Conservation (phyloP, 768 basidiomycete genomes). For the Holtermanniella nyarrowii region DNA sequence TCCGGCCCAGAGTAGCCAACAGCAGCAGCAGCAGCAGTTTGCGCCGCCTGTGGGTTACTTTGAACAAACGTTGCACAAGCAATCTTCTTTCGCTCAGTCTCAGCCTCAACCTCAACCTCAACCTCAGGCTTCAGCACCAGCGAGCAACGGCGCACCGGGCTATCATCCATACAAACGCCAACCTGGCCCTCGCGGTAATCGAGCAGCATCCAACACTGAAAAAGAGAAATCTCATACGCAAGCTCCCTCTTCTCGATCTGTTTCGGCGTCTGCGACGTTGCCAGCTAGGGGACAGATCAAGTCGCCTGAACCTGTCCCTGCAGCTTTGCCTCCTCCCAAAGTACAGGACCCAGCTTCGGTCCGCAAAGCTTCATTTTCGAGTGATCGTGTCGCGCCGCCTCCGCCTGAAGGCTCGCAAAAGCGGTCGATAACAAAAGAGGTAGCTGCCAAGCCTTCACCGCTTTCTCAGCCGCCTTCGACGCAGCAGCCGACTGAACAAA, state of each 20-base stretch:
- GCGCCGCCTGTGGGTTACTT: neutral
- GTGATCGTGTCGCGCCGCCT: neutral
- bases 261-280: neutral
- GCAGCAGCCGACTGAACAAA: slow-evolving; percentile 41
- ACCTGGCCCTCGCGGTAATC: too few species aligned
- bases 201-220: neutral
- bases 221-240: neutral
- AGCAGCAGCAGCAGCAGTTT: slow-evolving; percentile 3
- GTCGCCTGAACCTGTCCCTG: neutral
- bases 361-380: neutral
- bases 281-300: too few species aligned
- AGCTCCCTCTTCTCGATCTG: neutral
- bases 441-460: slow-evolving; percentile 45
- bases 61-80: neutral
- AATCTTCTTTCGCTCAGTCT: neutral
- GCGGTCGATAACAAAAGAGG: neutral
- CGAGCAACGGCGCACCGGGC: slow-evolving; percentile 6
- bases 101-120: slow-evolving; percentile 2
- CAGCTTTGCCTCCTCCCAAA: neutral
- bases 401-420: neutral
- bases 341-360: neutral
- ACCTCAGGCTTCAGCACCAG: neutral
- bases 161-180: slow-evolving; percentile 32
- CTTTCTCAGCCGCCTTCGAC: slow-evolving; percentile 59
- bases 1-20: slow-evolving; percentile 10